Evolutionary conservation across 2,329 filamentous ascomycete species (phyloP).

Genomic region (Penicillium hordei): DNA sequence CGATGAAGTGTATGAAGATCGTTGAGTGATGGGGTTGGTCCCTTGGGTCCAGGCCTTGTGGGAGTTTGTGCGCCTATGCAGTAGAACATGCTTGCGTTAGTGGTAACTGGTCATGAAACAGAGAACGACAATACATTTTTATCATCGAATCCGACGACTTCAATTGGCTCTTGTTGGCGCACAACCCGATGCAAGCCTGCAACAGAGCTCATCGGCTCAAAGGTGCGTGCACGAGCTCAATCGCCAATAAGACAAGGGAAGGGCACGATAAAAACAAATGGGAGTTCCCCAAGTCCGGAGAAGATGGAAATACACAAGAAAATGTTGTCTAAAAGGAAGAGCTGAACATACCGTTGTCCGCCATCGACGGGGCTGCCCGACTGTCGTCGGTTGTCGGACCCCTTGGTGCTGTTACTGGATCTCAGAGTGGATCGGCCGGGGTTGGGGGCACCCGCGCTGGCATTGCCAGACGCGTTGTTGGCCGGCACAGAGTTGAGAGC

Average conservation of each 20-base stretch:
- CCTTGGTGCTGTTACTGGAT: slow-evolving; percentile 51
- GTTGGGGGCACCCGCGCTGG: slow-evolving; percentile 40
- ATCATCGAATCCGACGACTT: slow-evolving; percentile 9
- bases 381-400: slow-evolving; percentile 56
- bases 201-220: slow-evolving; percentile 12
- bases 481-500: slow-evolving; percentile 39
- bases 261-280: slow-evolving; percentile 5
- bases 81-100: slow-evolving; percentile 25
- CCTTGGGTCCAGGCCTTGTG: slow-evolving; percentile 63
- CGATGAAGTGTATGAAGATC: slow-evolving; percentile 49
- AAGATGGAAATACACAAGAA: neutral
- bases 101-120: slow-evolving; percentile 6
- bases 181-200: slow-evolving; percentile 15
- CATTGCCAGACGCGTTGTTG: slow-evolving; percentile 41
- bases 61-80: slow-evolving; percentile 51
- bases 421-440: slow-evolving; percentile 50
- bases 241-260: slow-evolving; percentile 1
- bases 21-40: slow-evolving; percentile 62
- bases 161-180: slow-evolving; percentile 22
- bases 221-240: slow-evolving; percentile 17
- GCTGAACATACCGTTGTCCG: slow-evolving; percentile 53
- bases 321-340: neutral
- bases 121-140: neutral
- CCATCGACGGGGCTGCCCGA: slow-evolving; percentile 56
- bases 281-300: neutral